Base-by-base conservation (phyloP, 768 basidiomycete species). In the Lactarius trivialis region DNA sequence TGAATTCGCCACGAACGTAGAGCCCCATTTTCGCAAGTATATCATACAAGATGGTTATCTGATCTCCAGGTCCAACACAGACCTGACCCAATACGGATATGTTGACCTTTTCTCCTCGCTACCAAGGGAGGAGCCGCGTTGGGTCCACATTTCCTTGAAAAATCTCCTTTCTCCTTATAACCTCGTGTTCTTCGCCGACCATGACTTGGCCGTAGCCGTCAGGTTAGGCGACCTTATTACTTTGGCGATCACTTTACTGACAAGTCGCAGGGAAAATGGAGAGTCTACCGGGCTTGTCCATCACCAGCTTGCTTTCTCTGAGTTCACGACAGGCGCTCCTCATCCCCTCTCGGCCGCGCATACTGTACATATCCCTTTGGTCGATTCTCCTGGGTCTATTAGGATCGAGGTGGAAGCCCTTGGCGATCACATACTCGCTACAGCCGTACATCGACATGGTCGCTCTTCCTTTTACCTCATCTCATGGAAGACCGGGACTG, bases 41-140 rank as follows among this genome's bases (percentile, higher is more conserved):
- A 28, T 19, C 15, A 56, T 63, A 24, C 61, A 55, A 32, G 61
- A 63, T 17, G 61, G 56, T 2, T 63, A 48, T 24, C 24, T 48
- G 45, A 48, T 48, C 45, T 48, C 11, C 24, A 48, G 45, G 4
- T 48, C 45, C 45, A 24, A 48, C 15, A 17, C 12, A 3, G 26
- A 34, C 21, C 26, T 33, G 17, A 36, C 11, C n/a, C 34, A 11
- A 51, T 58, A 58, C 30, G 36, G 17, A n/a, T 58, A 58, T 39
- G 24, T 49, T 5, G 49, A 58, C 49, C 57, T 58, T 6, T 58
- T 43, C 34, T 37, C 57, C 28, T 17, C 12, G 6, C 3, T 5
- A 4, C 33, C n/a, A 19, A 15, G 11, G 11, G 24, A 58, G 57
- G 57, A 58, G 37, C 34, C 14, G 17, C 8, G 12, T 28, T 50